phyloP scores from a whole-genome alignment of 192 early-diverging fungal species.

The Linnemannia hyalina region DNA sequence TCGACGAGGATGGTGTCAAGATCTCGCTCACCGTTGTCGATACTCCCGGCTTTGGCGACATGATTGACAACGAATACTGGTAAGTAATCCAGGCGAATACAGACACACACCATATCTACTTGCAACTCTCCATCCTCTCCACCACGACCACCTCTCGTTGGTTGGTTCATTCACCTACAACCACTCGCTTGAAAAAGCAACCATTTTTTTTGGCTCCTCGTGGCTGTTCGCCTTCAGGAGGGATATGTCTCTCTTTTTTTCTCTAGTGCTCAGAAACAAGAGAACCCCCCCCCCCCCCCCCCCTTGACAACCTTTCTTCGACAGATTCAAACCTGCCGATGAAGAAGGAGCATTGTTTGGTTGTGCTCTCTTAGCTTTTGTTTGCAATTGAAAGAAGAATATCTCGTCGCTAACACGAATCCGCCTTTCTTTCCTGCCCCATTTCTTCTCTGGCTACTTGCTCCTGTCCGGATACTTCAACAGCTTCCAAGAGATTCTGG shows the following conservation, averaged over 20 bases:
- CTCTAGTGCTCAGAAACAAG: conserved; percentile 8
- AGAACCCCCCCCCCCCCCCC: neutral
- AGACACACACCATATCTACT: neutral
- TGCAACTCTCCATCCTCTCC: neutral
- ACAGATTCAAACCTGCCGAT: conserved; percentile 7
- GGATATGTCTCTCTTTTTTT: neutral
- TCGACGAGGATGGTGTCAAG: conserved; percentile 98
- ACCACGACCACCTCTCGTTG: neutral
- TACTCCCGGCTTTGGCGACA: conserved; percentile 98
- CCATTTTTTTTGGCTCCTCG: neutral
- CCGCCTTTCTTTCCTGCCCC: neutral
- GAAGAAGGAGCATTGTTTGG: neutral
- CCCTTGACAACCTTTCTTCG: neutral
- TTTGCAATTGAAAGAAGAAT: neutral
- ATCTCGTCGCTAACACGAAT: neutral
- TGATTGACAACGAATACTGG: conserved; percentile 95
- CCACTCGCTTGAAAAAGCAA: neutral
- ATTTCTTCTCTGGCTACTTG: neutral
- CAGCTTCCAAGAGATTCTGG: conserved; percentile 93
- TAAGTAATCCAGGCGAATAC: conserved; percentile 49
- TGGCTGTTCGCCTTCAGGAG: neutral
- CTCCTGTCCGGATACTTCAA: conserved; percentile 1
- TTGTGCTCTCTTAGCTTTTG: conserved; percentile 13
- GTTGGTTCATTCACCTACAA: neutral
- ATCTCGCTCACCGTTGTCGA: conserved; percentile 98